A percentile compares a stretch with the other conserved stretches of the same genome.
These are phyloP conservation scores for Claviceps spartinae DNA, from an alignment of 2,329 filamentous ascomycete species.

Conservation along the genomic window DNA sequence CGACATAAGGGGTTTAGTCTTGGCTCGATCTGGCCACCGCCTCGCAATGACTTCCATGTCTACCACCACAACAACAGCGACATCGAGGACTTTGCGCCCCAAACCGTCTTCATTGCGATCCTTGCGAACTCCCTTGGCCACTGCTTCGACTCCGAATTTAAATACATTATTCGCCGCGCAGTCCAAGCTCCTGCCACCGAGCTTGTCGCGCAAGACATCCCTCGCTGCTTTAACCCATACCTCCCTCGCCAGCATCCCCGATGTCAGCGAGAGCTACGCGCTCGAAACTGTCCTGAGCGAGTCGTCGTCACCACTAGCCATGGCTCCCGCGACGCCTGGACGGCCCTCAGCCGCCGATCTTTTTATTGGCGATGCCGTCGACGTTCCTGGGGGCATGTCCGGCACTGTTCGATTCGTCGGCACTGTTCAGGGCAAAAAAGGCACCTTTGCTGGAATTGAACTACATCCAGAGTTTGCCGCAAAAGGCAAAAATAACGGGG, in stretches of 20 bases:
- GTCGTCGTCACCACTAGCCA: conserved; percentile 19
- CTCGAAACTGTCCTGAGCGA: conserved; percentile 36
- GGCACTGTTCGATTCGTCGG: conserved; percentile 85
- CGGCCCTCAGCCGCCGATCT: conserved; percentile 39
- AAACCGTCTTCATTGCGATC: conserved; percentile 18
- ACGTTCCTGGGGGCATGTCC: conserved; percentile 86
- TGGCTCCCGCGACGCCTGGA: conserved; percentile 41
- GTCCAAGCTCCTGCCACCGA: conserved; percentile 30
- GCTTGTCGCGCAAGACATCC: conserved; percentile 55
- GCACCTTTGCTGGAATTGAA: conserved; percentile 85
- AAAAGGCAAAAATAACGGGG: conserved; percentile 88
- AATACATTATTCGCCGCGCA: conserved; percentile 36
- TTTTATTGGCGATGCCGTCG: conserved; percentile 69
- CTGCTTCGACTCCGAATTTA: conserved; percentile 47
- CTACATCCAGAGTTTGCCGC: conserved; percentile 65
- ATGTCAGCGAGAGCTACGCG: conserved; percentile 51
- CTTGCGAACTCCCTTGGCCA: conserved; percentile 30
- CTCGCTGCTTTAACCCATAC: conserved; percentile 53
- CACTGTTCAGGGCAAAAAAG: conserved; percentile 74
- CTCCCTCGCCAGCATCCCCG: conserved; percentile 51
- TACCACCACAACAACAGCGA: conserved; percentile 7
- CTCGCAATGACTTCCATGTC: conserved; percentile 12
- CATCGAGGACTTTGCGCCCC: conserved; percentile 10
- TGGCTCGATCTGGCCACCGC: conserved; percentile 5
- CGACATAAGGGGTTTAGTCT: background rate